Evolutionary conservation across 345 rosid genomes (phyloP).

Genomic region (Theobroma cacao): DNA sequence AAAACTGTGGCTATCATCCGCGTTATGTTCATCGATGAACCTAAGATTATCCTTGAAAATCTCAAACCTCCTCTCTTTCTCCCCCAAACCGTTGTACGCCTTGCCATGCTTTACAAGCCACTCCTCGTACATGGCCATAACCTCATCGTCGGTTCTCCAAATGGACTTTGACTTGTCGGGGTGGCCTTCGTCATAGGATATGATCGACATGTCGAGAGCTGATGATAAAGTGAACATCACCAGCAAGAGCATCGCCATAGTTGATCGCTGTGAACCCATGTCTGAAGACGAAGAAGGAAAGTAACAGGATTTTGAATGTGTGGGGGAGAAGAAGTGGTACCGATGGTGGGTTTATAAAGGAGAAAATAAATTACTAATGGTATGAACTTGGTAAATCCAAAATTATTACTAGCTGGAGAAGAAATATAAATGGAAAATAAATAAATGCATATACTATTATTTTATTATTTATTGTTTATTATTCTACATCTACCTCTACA

Average conservation of each 20-base stretch:
- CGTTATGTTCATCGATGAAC: slow-evolving; percentile 79
- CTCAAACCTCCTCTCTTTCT: slow-evolving; percentile 69
- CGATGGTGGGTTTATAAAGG: slow-evolving; percentile 11
- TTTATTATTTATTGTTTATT: not conserved
- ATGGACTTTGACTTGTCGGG: slow-evolving; percentile 21
- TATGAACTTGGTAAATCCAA: not conserved
- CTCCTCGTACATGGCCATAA: slow-evolving; percentile 56
- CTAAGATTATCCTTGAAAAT: slow-evolving; percentile 82
- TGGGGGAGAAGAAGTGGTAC: not conserved
- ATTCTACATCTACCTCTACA: not conserved
- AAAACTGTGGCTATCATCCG: slow-evolving; percentile 49
- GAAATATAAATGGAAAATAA: not conserved
- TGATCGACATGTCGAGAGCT: slow-evolving; percentile 76
- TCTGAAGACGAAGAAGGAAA: not conserved
- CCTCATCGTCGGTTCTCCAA: slow-evolving; percentile 67
- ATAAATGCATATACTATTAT: not conserved
- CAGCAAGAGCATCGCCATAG: slow-evolving; percentile 34
- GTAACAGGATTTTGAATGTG: not conserved
- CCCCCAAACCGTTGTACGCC: slow-evolving; percentile 55
- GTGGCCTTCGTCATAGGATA: slow-evolving; percentile 62
- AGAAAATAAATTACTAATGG: not conserved
- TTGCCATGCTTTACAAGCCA: slow-evolving; percentile 79
- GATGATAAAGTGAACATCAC: slow-evolving; percentile 46
- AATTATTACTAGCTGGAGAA: not conserved
- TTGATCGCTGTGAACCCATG: slow-evolving; percentile 41